These are phyloP conservation scores for Lycium ferocissimum DNA, from an alignment of 257 asterid species.

Conservation along the genomic window DNA sequence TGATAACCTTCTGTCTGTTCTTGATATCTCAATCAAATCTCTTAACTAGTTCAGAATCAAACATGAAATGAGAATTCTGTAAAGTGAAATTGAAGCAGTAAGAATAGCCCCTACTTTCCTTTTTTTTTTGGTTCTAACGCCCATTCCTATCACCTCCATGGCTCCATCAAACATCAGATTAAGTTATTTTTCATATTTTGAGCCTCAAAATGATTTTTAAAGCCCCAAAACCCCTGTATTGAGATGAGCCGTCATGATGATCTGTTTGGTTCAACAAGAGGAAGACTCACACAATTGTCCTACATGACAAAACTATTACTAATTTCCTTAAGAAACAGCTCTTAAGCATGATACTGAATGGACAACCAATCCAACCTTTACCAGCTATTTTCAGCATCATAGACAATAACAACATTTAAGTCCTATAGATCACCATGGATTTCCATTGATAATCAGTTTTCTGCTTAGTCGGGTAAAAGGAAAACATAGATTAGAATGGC, in stretches of 20 bases:
- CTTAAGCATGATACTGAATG: background rate
- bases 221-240: background rate
- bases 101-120: background rate
- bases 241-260: background rate
- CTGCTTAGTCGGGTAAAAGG: background rate
- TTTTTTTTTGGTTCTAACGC: background rate
- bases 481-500: background rate
- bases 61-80: background rate
- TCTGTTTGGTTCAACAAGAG: background rate
- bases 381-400: background rate
- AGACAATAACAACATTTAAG: background rate
- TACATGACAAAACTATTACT: background rate
- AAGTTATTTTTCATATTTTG: background rate
- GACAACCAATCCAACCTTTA: conserved; percentile 3
- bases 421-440: background rate
- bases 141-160: background rate
- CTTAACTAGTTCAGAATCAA: background rate
- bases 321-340: background rate
- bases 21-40: conserved; percentile 3
- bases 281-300: background rate
- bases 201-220: background rate
- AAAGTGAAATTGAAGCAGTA: background rate
- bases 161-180: background rate
- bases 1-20: background rate
- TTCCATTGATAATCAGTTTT: background rate